These are phyloP conservation scores for Arxiozyma bovina DNA, from an alignment of 1,139 yeast species.

Conservation along the genomic window DNA sequence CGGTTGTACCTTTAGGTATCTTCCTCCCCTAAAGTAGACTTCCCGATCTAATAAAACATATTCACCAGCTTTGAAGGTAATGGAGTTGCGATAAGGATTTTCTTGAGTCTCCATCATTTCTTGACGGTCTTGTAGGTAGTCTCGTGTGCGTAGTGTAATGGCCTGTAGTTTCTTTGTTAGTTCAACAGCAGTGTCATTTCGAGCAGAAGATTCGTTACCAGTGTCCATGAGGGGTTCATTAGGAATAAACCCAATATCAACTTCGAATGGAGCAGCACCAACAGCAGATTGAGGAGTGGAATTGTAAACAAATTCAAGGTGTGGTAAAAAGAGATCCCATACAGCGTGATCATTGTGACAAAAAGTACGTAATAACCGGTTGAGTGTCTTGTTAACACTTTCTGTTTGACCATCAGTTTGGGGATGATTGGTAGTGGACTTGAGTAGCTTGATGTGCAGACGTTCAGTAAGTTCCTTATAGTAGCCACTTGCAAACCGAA, in stretches of 20 bases:
- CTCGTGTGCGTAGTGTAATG: not conserved
- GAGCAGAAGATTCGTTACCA: not conserved
- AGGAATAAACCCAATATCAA: constrained; percentile 10
- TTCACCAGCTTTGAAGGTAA: constrained; percentile 93
- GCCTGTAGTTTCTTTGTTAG: not conserved
- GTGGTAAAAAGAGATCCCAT: constrained; percentile 14
- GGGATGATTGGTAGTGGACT: constrained; percentile 22
- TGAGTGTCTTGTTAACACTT: constrained; percentile 13
- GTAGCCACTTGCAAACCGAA: constrained; percentile 6
- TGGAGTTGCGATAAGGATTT: constrained; percentile 69
- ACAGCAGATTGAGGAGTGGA: constrained; percentile 3
- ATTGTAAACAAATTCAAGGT: too few relatives aligned
- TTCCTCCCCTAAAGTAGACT: constrained; percentile 7
- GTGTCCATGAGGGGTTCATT: constrained; percentile 5
- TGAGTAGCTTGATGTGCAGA: constrained; percentile 9
- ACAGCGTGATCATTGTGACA: constrained; percentile 4
- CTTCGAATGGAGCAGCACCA: constrained; percentile 9
- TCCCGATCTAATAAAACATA: constrained; percentile 37
- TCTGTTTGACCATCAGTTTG: too few relatives aligned
- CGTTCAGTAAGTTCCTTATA: constrained; percentile 10
- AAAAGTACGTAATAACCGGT: constrained; percentile 12
- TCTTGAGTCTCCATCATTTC: constrained; percentile 5
- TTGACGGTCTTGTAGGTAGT: constrained; percentile 4
- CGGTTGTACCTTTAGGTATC: constrained; percentile 9
- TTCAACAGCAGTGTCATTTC: not conserved